phyloP scores from a whole-genome alignment of 2,329 filamentous ascomycete genomes.

The Stagonosporopsis chrysanthemi region DNA sequence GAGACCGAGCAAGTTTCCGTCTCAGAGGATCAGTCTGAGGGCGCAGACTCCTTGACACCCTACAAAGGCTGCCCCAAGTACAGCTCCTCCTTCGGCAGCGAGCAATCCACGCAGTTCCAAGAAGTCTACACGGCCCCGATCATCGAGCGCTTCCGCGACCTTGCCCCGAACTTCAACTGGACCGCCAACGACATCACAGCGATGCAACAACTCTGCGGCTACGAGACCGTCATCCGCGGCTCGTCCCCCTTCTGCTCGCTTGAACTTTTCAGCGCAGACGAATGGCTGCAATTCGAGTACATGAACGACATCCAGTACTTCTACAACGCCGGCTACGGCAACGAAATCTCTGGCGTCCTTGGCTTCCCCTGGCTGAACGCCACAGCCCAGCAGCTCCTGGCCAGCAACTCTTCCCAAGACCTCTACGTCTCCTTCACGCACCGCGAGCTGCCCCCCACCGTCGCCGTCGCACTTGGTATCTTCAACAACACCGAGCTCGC shows the following conservation, averaged over 20 bases:
- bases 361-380: constrained; percentile 73
- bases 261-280: constrained; percentile 65
- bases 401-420: constrained; percentile 60
- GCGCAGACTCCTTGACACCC: constrained; percentile 68
- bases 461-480: constrained; percentile 71
- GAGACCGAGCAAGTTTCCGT: constrained; percentile 64
- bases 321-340: constrained; percentile 72
- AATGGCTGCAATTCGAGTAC: constrained; percentile 74
- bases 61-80: constrained; percentile 72
- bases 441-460: constrained; percentile 71
- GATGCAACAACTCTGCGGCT: constrained; percentile 72
- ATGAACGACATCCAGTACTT: constrained; percentile 69
- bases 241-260: constrained; percentile 68
- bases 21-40: constrained; percentile 64
- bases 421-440: constrained; percentile 74
- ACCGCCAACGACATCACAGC: constrained; percentile 67
- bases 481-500: constrained; percentile 72
- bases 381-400: constrained; percentile 60
- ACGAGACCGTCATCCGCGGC: constrained; percentile 70
- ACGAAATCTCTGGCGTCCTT: constrained; percentile 62
- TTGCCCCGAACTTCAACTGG: constrained; percentile 68
- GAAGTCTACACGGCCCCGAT: constrained; percentile 68
- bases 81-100: constrained; percentile 63
- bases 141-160: constrained; percentile 62
- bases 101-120: constrained; percentile 61